Conservation (phyloP, 2,329 filamentous ascomycete species). For the Aspergillus piperis region DNA sequence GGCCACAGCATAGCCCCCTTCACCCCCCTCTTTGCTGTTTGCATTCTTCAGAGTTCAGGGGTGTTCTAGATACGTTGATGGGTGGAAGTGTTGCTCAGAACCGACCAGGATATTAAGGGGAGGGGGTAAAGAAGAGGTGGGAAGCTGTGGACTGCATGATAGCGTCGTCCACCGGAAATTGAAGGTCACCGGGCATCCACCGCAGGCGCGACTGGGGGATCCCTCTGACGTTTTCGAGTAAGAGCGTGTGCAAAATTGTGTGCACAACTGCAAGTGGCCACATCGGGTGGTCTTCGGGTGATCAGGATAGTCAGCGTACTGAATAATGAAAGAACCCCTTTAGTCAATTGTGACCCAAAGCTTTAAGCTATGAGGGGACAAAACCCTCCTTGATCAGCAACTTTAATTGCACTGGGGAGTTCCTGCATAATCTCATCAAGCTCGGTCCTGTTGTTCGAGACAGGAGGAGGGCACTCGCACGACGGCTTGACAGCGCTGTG, state of each 20-base stretch:
- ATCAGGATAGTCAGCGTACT: slow-evolving; percentile 2
- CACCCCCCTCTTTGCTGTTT: background rate
- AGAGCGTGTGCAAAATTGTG: slow-evolving; percentile 6
- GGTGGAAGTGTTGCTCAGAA: background rate
- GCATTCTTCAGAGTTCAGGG: background rate
- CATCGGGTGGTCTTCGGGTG: slow-evolving; percentile 6
- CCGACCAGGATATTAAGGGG: background rate
- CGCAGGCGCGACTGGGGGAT: slow-evolving; percentile 2
- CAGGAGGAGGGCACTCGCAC: background rate
- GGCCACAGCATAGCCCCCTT: background rate
- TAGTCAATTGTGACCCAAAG: slow-evolving; percentile 6
- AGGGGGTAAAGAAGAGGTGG: background rate
- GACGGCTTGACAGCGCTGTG: background rate
- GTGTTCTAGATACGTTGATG: background rate
- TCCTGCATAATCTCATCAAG: slow-evolving; percentile 22
- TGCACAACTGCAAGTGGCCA: slow-evolving; percentile 9
- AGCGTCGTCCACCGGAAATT: slow-evolving; percentile 14
- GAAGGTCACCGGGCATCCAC: slow-evolving; percentile 14
- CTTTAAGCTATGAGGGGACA: slow-evolving; percentile 18
- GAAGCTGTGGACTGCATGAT: slow-evolving; percentile 1
- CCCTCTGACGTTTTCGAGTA: slow-evolving; percentile 1
- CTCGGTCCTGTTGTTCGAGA: slow-evolving; percentile 15
- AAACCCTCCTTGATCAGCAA: slow-evolving; percentile 21
- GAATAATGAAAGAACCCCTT: background rate
- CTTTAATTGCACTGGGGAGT: slow-evolving; percentile 23